Base-by-base conservation (phyloP, 1,139 yeast genomes). In the Keqinozyma sinolaborantium region DNA sequence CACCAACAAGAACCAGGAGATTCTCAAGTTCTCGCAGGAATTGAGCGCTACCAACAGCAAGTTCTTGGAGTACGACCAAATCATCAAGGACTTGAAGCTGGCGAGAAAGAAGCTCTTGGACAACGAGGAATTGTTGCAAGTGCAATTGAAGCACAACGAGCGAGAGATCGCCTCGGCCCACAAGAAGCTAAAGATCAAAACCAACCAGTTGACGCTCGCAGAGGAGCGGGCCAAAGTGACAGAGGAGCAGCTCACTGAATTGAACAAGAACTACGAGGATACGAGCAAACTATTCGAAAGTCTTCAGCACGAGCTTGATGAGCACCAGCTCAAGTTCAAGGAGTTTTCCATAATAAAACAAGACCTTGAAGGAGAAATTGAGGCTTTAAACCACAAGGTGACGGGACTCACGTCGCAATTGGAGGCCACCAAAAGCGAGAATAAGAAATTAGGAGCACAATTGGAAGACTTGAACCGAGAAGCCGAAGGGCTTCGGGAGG, bases 101-200 rank as follows among this genome's bases (percentile, higher is more conserved):
- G 23, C 34, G 3, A 47, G 42, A n/a, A 46, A 50, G 18, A 47
- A 45, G 27, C 41, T 54, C 25, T 27, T 34, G 3, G 48, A 53
- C 16, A 51, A 48, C 31, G 56, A 58, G 34, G 60, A 59, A 25
- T 38, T 58, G 4, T 45, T 60, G 15, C 40, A 45, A 4, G 48
- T 58, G 14, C 65, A 60, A 41, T 44, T 62, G 28, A 49, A 50
- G 26, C 58, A 53, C 31, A 50, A 51, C 33, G 62, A 58, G 24
- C 41, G 58, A 14, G 67, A 62, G 32, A 43, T 59, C 23, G 60
- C 61, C 2, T 53, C 59, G 2, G 38, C 56, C 11, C 50, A 53
- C 4, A 60, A 60, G 38, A 52, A 45, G 23, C 44, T 50, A 28
- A 58, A 50, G 32, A 40, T 50, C 9, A 55, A 51, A 30, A 58